These are phyloP conservation scores for Xylaria longipes DNA, from an alignment of 495 filamentous ascomycete species.

Conservation along the genomic window DNA sequence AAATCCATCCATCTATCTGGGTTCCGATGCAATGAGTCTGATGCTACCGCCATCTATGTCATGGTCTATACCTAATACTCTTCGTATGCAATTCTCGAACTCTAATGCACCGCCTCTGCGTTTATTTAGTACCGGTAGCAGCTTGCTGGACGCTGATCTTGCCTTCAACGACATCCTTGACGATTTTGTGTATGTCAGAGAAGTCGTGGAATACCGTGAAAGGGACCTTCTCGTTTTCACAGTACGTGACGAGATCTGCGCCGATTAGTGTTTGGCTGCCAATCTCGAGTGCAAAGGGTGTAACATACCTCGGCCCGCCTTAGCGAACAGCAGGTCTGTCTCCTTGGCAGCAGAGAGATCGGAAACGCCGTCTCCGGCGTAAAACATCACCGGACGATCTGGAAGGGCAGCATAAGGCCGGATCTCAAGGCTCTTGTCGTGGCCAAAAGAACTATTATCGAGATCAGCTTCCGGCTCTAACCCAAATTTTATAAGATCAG, in stretches of 20 bases:
- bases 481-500: background rate
- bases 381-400: constrained; percentile 78
- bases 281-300: background rate
- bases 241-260: constrained; percentile 81
- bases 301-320: constrained; percentile 79
- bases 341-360: constrained; percentile 87
- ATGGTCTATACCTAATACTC: constrained; percentile 25
- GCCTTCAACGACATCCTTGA: constrained; percentile 73
- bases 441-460: constrained; percentile 73
- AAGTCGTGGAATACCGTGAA: constrained; percentile 85
- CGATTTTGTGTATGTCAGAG: constrained; percentile 71
- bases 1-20: constrained; percentile 30
- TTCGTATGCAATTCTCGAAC: background rate
- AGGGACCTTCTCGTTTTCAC: constrained; percentile 75
- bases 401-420: constrained; percentile 80
- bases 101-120: background rate
- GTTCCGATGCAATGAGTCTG: constrained; percentile 11
- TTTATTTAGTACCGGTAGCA: constrained; percentile 42
- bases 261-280: constrained; percentile 17
- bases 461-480: constrained; percentile 12
- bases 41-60: background rate
- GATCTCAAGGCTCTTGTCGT: constrained; percentile 91
- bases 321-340: constrained; percentile 89
- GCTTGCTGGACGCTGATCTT: constrained; percentile 56
- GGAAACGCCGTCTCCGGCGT: constrained; percentile 89